Conservation (phyloP, 2,329 filamentous ascomycete genomes). For the Monosporascus cannonballus region DNA sequence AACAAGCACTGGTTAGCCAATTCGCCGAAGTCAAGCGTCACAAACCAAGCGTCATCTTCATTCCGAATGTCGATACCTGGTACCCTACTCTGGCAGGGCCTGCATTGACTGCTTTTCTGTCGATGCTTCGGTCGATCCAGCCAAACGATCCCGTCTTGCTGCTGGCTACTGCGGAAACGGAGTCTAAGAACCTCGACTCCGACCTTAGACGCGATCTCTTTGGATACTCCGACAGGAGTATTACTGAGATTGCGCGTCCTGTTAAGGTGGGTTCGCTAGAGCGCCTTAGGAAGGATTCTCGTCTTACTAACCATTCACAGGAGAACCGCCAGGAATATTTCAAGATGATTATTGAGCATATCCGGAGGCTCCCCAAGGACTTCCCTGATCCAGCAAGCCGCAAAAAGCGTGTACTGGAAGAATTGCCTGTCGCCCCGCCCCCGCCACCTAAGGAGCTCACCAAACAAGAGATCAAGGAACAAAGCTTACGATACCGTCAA, state of each 20-base stretch:
- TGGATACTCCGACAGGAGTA: conserved; percentile 75
- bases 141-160: conserved; percentile 86
- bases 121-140: conserved; percentile 75
- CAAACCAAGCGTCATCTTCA: conserved; percentile 92
- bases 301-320: conserved; percentile 30
- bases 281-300: neutral
- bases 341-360: conserved; percentile 63
- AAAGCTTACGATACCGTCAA: conserved; percentile 77
- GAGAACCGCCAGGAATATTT: conserved; percentile 75
- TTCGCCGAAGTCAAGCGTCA: conserved; percentile 91
- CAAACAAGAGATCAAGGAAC: conserved; percentile 73
- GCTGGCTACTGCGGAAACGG: conserved; percentile 74
- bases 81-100: conserved; percentile 58
- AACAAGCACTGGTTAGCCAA: conserved; percentile 82
- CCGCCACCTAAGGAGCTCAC: conserved; percentile 61
- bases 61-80: conserved; percentile 87
- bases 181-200: conserved; percentile 53
- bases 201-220: conserved; percentile 73
- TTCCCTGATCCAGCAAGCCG: conserved; percentile 84
- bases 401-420: conserved; percentile 77
- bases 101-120: conserved; percentile 74
- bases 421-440: conserved; percentile 67
- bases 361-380: conserved; percentile 72
- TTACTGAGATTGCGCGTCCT: conserved; percentile 64
- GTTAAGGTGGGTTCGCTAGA: conserved; percentile 42